Percentiles rank a stretch among this genome's conserved stretches.
Conservation (phyloP, 345 rosid genomes). For the Lumnitzera racemosa region DNA sequence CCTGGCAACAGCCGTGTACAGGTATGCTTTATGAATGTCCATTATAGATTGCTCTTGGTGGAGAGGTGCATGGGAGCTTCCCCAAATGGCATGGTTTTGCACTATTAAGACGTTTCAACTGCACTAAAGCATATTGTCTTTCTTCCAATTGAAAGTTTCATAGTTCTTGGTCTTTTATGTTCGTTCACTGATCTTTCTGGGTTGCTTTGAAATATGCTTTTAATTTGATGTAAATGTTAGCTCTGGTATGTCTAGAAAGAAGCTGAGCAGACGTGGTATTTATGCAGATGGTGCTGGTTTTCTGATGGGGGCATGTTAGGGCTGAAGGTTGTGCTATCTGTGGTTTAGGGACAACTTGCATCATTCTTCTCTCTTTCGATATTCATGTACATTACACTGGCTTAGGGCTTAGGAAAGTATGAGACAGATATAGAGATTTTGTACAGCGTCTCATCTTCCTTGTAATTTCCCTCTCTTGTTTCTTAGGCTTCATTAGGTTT, state of each 20-base stretch:
- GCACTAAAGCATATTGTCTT: too few relatives aligned
- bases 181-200: too few relatives aligned
- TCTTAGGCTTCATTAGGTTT: constrained; percentile 1
- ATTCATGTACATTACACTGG: constrained; percentile 48
- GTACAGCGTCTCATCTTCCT: constrained; percentile 41
- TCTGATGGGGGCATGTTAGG: constrained; percentile 15
- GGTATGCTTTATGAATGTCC: constrained; percentile 28
- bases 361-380: constrained; percentile 16
- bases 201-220: too few relatives aligned
- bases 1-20: constrained; percentile 61
- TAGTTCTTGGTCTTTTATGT: background rate
- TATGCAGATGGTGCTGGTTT: constrained; percentile 40
- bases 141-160: background rate
- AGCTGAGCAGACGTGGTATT: too few relatives aligned
- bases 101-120: too few relatives aligned
- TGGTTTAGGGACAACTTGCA: constrained; percentile 2
- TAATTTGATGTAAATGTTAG: too few relatives aligned
- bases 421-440: constrained; percentile 54
- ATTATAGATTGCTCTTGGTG: background rate
- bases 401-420: constrained; percentile 35
- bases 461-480: constrained; percentile 21
- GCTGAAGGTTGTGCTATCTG: too few relatives aligned
- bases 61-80: background rate
- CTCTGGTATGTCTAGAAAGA: too few relatives aligned
- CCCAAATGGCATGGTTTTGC: too few relatives aligned